Conservation (phyloP, 2,329 filamentous ascomycete genomes). For the Plectosphaerella sp. region DNA sequence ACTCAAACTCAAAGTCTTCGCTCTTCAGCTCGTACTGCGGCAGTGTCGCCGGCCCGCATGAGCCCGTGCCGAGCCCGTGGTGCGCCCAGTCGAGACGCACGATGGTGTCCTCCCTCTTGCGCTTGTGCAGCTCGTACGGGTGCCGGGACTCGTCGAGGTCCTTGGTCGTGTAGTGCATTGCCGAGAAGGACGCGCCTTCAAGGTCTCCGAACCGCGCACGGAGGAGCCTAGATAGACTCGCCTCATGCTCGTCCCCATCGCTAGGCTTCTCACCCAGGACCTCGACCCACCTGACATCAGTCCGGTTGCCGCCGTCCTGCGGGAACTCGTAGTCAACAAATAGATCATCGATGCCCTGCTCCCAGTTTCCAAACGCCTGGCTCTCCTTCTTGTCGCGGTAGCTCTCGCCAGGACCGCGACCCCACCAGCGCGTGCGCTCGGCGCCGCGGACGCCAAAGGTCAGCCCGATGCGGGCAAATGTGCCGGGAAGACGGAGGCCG, state of each 20-base stretch:
- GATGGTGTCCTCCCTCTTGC: slow-evolving; percentile 44
- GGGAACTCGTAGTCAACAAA: slow-evolving; percentile 63
- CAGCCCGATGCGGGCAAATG: slow-evolving; percentile 60
- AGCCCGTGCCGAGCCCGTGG: slow-evolving; percentile 59
- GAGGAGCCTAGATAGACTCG: slow-evolving; percentile 22
- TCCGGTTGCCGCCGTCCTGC: slow-evolving; percentile 63
- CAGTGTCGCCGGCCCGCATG: slow-evolving; percentile 54
- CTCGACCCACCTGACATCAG: slow-evolving; percentile 57
- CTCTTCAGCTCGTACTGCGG: slow-evolving; percentile 39
- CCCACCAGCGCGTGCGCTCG: slow-evolving; percentile 54
- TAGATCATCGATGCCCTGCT: slow-evolving; percentile 41
- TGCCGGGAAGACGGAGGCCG: slow-evolving; percentile 46
- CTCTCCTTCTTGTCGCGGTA: slow-evolving; percentile 63
- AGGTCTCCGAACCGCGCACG: slow-evolving; percentile 40
- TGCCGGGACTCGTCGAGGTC: slow-evolving; percentile 53
- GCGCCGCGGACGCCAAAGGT: slow-evolving; percentile 37
- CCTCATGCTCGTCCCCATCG: neutral
- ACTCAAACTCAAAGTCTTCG: slow-evolving; percentile 36
- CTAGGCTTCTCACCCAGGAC: slow-evolving; percentile 19
- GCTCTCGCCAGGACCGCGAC: slow-evolving; percentile 60
- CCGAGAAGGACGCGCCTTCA: slow-evolving; percentile 51
- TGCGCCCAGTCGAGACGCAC: slow-evolving; percentile 57
- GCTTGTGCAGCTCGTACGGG: slow-evolving; percentile 53
- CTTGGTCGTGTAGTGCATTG: slow-evolving; percentile 46
- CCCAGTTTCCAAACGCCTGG: slow-evolving; percentile 53